A percentile compares a stretch with the other conserved stretches of the same genome.
phyloP scores from a whole-genome alignment of 2,329 filamentous ascomycete species.

The Colletotrichum tamarilloi region DNA sequence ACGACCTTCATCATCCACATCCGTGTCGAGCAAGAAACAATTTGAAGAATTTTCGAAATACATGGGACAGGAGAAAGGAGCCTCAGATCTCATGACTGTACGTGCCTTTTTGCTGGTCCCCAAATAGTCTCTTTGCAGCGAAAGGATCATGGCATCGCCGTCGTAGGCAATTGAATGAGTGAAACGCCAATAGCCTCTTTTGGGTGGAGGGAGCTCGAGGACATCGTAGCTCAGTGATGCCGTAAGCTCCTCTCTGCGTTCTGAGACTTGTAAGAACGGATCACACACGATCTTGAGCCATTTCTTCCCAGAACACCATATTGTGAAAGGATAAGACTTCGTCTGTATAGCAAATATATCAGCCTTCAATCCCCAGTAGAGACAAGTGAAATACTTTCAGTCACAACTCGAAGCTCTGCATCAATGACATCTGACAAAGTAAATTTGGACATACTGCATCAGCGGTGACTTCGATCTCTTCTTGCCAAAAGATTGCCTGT shows the following conservation, averaged over 20 bases:
- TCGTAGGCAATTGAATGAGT: not conserved
- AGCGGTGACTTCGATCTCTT: not conserved
- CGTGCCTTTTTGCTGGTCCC: not conserved
- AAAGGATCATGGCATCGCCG: not conserved
- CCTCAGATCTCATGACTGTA: not conserved
- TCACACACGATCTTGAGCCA: not conserved
- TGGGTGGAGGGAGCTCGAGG: not conserved
- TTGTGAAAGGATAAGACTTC: too few relatives aligned
- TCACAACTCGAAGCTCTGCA: too few relatives aligned
- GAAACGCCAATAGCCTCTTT: not conserved
- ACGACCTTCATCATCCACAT: not conserved
- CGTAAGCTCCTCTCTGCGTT: not conserved
- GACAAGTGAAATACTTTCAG: too few relatives aligned
- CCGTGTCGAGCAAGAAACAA: not conserved
- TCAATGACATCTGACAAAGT: too few relatives aligned
- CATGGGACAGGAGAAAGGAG: not conserved
- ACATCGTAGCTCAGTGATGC: not conserved
- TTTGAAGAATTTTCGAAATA: not conserved
- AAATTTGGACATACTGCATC: too few relatives aligned
- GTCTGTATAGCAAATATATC: too few relatives aligned
- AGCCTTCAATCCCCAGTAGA: too few relatives aligned
- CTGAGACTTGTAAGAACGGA: not conserved
- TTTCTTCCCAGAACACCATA: not conserved
- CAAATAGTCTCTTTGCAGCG: not conserved
- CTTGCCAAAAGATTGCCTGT: not conserved